A percentile compares a stretch with the other conserved stretches of the same genome.
Conservation (phyloP, 2,329 filamentous ascomycete genomes). For the Sclerotinia spermophila region DNA sequence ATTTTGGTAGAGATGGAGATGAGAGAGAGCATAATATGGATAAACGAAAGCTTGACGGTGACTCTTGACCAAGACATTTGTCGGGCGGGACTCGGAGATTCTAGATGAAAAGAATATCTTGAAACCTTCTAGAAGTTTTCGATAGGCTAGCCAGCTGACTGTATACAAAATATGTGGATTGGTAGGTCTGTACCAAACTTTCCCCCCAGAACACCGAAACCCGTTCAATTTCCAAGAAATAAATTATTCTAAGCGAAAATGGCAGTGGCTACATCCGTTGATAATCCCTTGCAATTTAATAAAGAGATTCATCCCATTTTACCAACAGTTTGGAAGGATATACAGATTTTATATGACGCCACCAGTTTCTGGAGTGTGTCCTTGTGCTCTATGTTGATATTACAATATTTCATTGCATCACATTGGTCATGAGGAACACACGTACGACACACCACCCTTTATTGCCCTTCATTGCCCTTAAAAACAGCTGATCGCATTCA, state of each 20-base stretch:
- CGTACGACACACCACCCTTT: neutral
- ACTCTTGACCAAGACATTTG: neutral
- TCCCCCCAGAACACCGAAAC: neutral
- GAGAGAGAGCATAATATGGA: neutral
- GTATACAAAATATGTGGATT: neutral
- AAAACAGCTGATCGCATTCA: neutral
- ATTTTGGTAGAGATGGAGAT: neutral
- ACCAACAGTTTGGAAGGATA: neutral
- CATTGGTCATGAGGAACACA: neutral
- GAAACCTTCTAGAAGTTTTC: slow-evolving; percentile 12
- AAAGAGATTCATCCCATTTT: neutral
- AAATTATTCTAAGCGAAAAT: slow-evolving; percentile 4
- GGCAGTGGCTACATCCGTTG: neutral
- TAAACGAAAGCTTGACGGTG: neutral
- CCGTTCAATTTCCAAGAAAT: neutral
- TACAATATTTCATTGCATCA: neutral
- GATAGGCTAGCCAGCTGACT: neutral
- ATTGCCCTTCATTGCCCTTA: neutral
- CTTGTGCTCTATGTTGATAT: neutral
- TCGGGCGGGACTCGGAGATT: too few species aligned
- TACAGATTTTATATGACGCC: neutral
- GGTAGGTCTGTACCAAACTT: neutral
- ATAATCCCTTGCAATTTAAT: neutral
- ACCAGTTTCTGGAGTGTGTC: neutral
- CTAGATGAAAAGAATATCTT: neutral